Base-by-base conservation (phyloP, 352 stramenopile genomes). In the Globisporangium irregulare region DNA sequence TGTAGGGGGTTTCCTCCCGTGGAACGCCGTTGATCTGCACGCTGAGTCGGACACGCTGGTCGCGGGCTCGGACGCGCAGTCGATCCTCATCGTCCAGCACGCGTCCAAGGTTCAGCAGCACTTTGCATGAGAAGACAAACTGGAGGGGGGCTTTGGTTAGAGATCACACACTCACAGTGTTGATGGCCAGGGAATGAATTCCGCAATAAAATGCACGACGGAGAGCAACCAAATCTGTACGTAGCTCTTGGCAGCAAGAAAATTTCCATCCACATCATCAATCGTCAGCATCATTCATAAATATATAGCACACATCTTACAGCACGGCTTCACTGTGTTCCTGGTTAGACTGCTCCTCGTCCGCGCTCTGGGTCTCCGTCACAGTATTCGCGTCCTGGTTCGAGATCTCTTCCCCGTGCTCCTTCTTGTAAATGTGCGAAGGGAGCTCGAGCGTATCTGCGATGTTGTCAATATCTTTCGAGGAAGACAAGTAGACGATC, bases 21-120 rank as follows among this genome's bases (percentile, higher is more conserved):
- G 85, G 83, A 90, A 87, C 43, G 64, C 80, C 1, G 63, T 94
- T 48, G 82, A 81, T 8, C 59, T 94, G 63, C 85, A 94, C 73
- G 81, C 76, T 22, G 80, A 87, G 46, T 92, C 82, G 59, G 85
- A 94, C 62, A 89, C 82, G 67, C 72, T 94, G 14, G 67, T 94
- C 56, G 83, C 83, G 1, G 84, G 83, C 36, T 94, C 85, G 20
- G 87, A 94, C 53, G 84, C 84, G 57, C 83, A 94, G 66, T 89
- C 87, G 43, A 68, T 94, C 38, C 48, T 91, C 50, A 73, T 94
- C 59, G 73, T 93, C 29, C 80, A 89, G 72, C 56, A 85, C 20
- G 81, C 73, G 36, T 91, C 83, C 20, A 86, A 86, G 60, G 20
- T 54, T 27, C 48, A 66, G 53, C 51, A 65, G 20, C 38, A 43